Conservation (phyloP, 805 yeast species). For the Candida fluviatilis region DNA sequence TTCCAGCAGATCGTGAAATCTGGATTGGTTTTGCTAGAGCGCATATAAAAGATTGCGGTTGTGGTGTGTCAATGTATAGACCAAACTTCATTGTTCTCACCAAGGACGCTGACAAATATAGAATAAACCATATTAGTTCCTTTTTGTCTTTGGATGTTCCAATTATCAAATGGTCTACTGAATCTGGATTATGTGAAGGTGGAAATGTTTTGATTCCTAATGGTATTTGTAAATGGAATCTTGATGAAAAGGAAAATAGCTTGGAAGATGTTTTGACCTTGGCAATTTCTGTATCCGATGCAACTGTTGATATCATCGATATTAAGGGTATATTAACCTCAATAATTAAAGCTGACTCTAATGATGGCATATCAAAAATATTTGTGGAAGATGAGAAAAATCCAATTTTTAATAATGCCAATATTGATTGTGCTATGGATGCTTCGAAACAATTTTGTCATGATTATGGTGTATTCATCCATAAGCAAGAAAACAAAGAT, state of each 20-base stretch:
- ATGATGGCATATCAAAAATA: slow-evolving; percentile 4
- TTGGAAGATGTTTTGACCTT: slow-evolving; percentile 27
- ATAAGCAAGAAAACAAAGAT: slow-evolving; percentile 6
- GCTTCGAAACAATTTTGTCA: slow-evolving; percentile 23
- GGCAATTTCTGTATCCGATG: slow-evolving; percentile 34
- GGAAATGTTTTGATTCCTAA: slow-evolving; percentile 33
- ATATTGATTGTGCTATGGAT: slow-evolving; percentile 26
- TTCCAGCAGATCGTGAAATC: slow-evolving; percentile 26
- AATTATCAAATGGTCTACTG: slow-evolving; percentile 23
- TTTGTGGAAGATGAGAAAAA: neutral
- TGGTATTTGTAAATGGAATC: slow-evolving; percentile 28
- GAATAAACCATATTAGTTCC: slow-evolving; percentile 26
- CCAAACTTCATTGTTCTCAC: slow-evolving; percentile 33
- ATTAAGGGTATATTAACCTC: slow-evolving; percentile 27
- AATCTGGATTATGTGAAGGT: slow-evolving; percentile 20
- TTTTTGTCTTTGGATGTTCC: slow-evolving; percentile 28
- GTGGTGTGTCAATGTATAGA: slow-evolving; percentile 36
- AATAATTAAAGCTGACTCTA: slow-evolving; percentile 4
- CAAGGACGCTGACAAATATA: slow-evolving; percentile 15
- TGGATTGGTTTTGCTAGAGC: slow-evolving; percentile 41
- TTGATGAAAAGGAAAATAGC: slow-evolving; percentile 3
- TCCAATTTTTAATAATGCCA: slow-evolving; percentile 20
- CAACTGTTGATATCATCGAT: slow-evolving; percentile 31
- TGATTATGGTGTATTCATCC: slow-evolving; percentile 19
- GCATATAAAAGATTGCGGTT: slow-evolving; percentile 34